These are phyloP conservation scores for Grammothele lineata DNA, from an alignment of 768 basidiomycete species.

Conservation along the genomic window DNA sequence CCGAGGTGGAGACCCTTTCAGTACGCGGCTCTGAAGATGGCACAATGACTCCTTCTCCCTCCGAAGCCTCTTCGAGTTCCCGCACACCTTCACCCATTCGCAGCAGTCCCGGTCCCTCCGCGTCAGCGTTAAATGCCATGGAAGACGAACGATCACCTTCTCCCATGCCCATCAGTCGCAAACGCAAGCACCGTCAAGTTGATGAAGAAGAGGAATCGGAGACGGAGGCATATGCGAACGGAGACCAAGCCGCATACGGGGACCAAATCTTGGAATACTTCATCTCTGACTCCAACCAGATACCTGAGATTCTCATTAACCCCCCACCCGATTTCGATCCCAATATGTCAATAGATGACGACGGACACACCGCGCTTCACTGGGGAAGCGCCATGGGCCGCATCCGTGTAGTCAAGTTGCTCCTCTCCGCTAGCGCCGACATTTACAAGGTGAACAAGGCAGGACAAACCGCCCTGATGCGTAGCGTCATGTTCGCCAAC, in stretches of 20 bases:
- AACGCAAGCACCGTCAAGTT: constrained; percentile 42
- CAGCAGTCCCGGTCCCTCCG: constrained; percentile 48
- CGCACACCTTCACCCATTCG: constrained; percentile 88
- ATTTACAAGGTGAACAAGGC: constrained; percentile 96
- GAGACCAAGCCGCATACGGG: constrained; percentile 67
- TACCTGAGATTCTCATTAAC: constrained; percentile 80
- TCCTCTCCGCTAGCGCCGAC: constrained; percentile 91
- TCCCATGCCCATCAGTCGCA: constrained; percentile 35
- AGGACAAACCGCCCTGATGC: constrained; percentile 97
- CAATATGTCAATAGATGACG: constrained; percentile 96
- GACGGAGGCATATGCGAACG: constrained; percentile 40
- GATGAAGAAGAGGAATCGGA: constrained; percentile 46
- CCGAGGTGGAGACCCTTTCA: constrained; percentile 63
- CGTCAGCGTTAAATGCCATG: constrained; percentile 37
- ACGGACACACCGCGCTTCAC: constrained; percentile 93
- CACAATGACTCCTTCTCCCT: constrained; percentile 86
- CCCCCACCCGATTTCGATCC: constrained; percentile 93
- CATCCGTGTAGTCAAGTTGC: constrained; percentile 89
- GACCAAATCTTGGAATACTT: constrained; percentile 98
- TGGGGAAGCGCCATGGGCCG: constrained; percentile 99
- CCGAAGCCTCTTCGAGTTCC: constrained; percentile 82
- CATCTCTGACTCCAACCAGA: constrained; percentile 92
- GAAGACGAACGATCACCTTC: constrained; percentile 33
- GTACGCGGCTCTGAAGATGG: constrained; percentile 79
- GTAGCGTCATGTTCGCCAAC: constrained; percentile 98